These are phyloP conservation scores for Rhodotorula sphaerocarpa DNA, from an alignment of 768 basidiomycete species.

Conservation along the genomic window DNA sequence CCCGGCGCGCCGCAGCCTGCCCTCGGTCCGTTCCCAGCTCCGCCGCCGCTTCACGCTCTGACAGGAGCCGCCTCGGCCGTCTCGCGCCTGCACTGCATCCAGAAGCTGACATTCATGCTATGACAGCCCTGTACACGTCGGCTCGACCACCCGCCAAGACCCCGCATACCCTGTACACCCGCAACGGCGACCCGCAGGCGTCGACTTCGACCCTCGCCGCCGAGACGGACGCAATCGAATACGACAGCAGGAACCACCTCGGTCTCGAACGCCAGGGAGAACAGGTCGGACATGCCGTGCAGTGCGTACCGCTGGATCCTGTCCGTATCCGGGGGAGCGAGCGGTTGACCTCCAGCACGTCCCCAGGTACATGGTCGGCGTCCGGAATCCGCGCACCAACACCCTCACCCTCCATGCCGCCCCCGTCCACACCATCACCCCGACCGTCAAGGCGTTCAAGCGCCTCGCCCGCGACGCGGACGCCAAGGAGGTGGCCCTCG, in stretches of 20 bases:
- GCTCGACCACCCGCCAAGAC: conserved; percentile 27
- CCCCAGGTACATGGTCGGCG: conserved; percentile 70
- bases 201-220: conserved; percentile 54
- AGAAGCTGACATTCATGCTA: no score
- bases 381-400: conserved; percentile 68
- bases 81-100: not conserved
- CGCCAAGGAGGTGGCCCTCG: conserved; percentile 43
- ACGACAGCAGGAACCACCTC: conserved; percentile 53
- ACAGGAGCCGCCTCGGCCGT: no score
- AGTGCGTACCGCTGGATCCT: conserved; percentile 7
- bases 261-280: not conserved
- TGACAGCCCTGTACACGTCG: conserved; percentile 35
- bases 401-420: conserved; percentile 62
- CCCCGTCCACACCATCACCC: conserved; percentile 61
- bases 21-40: conserved; percentile 17
- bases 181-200: not conserved
- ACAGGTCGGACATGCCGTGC: conserved; percentile 2
- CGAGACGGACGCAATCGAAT: conserved; percentile 76
- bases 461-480: conserved; percentile 47
- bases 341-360: not conserved
- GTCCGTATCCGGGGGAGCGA: not conserved
- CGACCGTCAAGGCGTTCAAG: conserved; percentile 77
- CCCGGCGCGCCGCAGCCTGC: conserved; percentile 7
- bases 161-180: conserved; percentile 29
- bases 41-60: not conserved